Percentiles rank a stretch among this genome's conserved stretches.
Conservation (phyloP, 2,329 filamentous ascomycete genomes). For the Aspergillus sp. region DNA sequence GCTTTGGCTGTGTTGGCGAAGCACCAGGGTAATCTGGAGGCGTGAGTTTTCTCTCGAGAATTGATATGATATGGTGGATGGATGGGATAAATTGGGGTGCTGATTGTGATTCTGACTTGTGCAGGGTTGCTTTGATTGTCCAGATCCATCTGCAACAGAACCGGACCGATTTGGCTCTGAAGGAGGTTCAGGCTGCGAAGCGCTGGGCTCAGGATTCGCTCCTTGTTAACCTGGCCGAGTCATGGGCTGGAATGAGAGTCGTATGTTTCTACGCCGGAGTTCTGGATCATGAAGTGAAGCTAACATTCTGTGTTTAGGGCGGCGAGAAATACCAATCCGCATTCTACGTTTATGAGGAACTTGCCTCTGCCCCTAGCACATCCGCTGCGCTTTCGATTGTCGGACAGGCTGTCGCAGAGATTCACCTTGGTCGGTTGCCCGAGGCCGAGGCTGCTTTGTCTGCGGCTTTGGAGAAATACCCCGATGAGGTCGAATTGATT, state of each 20-base stretch:
- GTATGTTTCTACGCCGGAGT: constrained; percentile 45
- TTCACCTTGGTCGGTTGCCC: constrained; percentile 82
- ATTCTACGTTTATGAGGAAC: constrained; percentile 96
- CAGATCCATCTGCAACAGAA: constrained; percentile 93
- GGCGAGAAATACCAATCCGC: constrained; percentile 94
- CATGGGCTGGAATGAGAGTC: constrained; percentile 85
- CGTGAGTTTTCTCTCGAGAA: constrained; percentile 51
- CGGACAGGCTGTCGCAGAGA: constrained; percentile 83
- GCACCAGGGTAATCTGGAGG: constrained; percentile 76
- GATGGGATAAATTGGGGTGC: not conserved
- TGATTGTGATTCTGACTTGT: constrained; percentile 6
- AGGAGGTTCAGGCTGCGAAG: constrained; percentile 80
- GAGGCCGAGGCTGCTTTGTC: constrained; percentile 85
- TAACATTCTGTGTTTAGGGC: constrained; percentile 53
- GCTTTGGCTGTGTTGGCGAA: constrained; percentile 73
- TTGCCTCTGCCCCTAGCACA: constrained; percentile 80
- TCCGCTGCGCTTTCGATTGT: constrained; percentile 72
- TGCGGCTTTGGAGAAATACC: constrained; percentile 71
- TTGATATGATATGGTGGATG: not conserved
- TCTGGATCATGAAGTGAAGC: not conserved
- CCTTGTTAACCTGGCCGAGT: constrained; percentile 89
- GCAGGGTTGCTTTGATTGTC: constrained; percentile 73
- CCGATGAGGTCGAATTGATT: constrained; percentile 67
- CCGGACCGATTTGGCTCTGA: constrained; percentile 80
- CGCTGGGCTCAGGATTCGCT: constrained; percentile 94